phyloP scores from a whole-genome alignment of 2,329 filamentous ascomycete species.

The Exserohilum turcica region DNA sequence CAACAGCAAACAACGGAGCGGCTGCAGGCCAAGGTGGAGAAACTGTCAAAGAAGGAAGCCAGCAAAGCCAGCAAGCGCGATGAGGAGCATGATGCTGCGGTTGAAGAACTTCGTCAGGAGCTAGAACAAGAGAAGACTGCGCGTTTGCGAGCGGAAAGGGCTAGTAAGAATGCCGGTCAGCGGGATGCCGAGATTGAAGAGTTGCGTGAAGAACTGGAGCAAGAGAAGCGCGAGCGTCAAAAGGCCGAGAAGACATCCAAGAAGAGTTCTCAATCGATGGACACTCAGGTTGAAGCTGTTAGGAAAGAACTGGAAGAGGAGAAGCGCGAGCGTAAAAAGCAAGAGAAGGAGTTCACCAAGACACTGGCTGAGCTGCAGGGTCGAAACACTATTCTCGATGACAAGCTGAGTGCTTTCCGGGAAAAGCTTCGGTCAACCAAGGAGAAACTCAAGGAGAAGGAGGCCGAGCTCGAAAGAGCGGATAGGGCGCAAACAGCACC shows the following conservation, averaged over 20 bases:
- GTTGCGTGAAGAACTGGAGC: conserved; percentile 47
- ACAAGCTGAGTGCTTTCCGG: conserved; percentile 71
- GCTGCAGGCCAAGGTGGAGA: conserved; percentile 43
- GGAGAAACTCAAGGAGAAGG: conserved; percentile 71
- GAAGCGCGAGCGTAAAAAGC: conserved; percentile 57
- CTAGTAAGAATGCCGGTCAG: conserved; percentile 39
- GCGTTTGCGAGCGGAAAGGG: conserved; percentile 38
- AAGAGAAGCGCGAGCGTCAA: conserved; percentile 46
- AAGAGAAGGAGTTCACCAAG: conserved; percentile 60
- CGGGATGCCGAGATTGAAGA: conserved; percentile 35
- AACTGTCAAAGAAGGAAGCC: conserved; percentile 38
- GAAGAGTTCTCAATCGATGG: conserved; percentile 49
- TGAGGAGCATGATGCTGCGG: conserved; percentile 37
- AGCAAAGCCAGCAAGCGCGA: conserved; percentile 45
- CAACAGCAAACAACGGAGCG: conserved; percentile 39
- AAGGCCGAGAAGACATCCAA: conserved; percentile 41
- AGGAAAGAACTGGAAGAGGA: conserved; percentile 58
- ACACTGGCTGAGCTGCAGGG: conserved; percentile 65
- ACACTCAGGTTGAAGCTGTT: conserved; percentile 54
- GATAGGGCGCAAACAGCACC: conserved; percentile 51
- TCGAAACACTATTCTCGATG: conserved; percentile 69
- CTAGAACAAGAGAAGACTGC: conserved; percentile 52
- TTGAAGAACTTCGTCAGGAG: conserved; percentile 40
- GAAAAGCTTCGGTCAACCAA: conserved; percentile 72
- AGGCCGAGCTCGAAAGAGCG: conserved; percentile 55